Conservation (phyloP, 208 protist species). For the Zelonia costaricensis region DNA sequence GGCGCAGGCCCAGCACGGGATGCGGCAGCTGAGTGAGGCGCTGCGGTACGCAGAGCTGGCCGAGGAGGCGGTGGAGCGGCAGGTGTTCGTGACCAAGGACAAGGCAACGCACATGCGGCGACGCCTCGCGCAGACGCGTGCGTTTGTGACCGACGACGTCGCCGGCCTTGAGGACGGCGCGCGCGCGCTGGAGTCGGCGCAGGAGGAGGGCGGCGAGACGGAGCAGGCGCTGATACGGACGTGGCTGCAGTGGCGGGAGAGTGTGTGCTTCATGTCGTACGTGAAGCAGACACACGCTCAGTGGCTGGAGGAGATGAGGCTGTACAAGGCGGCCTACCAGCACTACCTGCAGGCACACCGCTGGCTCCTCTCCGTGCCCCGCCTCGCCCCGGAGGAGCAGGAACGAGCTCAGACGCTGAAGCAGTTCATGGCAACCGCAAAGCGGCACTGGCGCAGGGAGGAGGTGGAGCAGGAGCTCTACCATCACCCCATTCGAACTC, state of each 20-base stretch:
- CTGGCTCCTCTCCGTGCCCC: constrained; percentile 51
- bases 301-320: constrained; percentile 44
- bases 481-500: constrained; percentile 2
- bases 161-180: constrained; percentile 3
- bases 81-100: constrained; percentile 33
- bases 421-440: constrained; percentile 35
- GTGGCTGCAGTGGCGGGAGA: constrained; percentile 66
- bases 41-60: constrained; percentile 40
- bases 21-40: constrained; percentile 30
- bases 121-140: constrained; percentile 9
- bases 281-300: constrained; percentile 57
- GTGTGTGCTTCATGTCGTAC: constrained; percentile 59
- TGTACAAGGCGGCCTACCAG: constrained; percentile 41
- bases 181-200: not conserved
- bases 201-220: not conserved
- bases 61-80: constrained; percentile 60
- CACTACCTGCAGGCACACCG: constrained; percentile 63
- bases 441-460: constrained; percentile 21
- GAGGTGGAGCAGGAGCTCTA: constrained; percentile 31
- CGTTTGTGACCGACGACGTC: constrained; percentile 6
- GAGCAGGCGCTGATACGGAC: constrained; percentile 19
- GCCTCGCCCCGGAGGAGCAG: constrained; percentile 41
- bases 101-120: constrained; percentile 28
- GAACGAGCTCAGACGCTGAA: constrained; percentile 39
- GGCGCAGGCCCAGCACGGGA: constrained; percentile 62